These are phyloP conservation scores for Panicum virgatum DNA, from an alignment of 202 grass and related monocot genomes.

Conservation along the genomic window DNA sequence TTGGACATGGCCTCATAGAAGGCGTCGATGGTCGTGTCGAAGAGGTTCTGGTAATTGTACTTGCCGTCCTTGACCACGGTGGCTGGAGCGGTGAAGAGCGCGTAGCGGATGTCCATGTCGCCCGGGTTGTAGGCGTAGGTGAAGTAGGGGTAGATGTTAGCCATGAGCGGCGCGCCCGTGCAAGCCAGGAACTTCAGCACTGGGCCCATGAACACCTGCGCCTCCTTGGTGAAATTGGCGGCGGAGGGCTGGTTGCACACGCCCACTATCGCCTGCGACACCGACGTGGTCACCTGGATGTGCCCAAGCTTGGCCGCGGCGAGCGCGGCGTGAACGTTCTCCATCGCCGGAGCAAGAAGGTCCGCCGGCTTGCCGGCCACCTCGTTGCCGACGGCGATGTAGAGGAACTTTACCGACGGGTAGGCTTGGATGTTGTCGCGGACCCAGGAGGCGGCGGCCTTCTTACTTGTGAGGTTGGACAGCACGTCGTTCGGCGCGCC, in stretches of 20 bases:
- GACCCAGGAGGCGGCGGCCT: slow-evolving; percentile 32
- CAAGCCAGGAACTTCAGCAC: neutral
- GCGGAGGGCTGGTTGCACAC: neutral
- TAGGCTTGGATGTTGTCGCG: slow-evolving; percentile 28
- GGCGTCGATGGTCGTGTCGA: slow-evolving; percentile 58
- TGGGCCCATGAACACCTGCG: neutral
- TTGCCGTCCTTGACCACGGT: neutral
- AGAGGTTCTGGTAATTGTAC: slow-evolving; percentile 56
- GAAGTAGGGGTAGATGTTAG: neutral
- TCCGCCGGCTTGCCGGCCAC: neutral
- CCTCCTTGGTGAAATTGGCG: neutral
- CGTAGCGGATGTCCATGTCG: neutral
- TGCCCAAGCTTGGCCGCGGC: neutral
- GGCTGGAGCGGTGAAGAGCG: neutral
- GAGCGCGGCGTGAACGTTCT: neutral
- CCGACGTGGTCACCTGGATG: neutral
- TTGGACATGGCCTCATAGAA: slow-evolving; percentile 54
- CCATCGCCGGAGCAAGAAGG: neutral
- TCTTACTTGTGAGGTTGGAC: neutral
- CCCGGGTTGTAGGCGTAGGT: neutral
- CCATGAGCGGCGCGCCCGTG: neutral
- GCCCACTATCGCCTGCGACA: neutral
- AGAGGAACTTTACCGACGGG: slow-evolving; percentile 20
- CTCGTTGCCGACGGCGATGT: slow-evolving; percentile 47
- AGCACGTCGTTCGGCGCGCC: slow-evolving; percentile 23